Base-by-base conservation (phyloP, 495 filamentous ascomycete species). In the Chaetomium cochliodes region DNA sequence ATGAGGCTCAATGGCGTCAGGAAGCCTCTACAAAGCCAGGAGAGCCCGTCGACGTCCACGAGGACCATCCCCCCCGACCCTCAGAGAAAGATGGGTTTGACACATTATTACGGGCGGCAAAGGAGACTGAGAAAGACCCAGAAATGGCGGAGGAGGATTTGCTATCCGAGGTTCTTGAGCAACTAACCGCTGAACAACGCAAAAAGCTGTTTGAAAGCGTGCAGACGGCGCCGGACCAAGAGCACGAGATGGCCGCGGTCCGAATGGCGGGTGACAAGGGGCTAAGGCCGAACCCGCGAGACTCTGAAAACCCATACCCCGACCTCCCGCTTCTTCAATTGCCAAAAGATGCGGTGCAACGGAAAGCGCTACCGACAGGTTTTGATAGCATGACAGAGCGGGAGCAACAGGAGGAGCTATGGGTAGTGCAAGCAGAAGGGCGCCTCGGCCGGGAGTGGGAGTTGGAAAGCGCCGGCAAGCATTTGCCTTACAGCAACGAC, bases 341-440 rank as follows among this genome's bases (percentile, higher is more conserved):
- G 13, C 63, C 63, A 5, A 44, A 12, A 7, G 63, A 65, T 25
- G 56, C 56, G 13, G 49, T 13, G 3, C 37, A 53, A 16, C 26
- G 28, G 12, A 60, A 56, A 50, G 60, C 61, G 15, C 37, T 67
- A 33, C 60, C 65, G 7, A 60, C 16, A 33, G 65, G 55, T 12
- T 67, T 65, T 20, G 18, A 56, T 49, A 47, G 55, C 20, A 64
- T 67, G 65, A 56, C 60, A 37, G 42, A 59, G 5, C 26, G 33
- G 3, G 65, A 67, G 50, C 60, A 64, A 52, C 55, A 63, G 56
- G 60, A 55, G 37, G 55, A 67, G 41, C 56, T 62, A 12, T 64
- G 60, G 61, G 60, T 67, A 44, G 56, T 51, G 25, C 16, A 44
- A 11, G 37, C 23, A 7, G 56, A 64, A 41, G 53, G n/a, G 26